Evolutionary conservation across 768 basidiomycete genomes (phyloP).

Genomic region (Lanmaoa pseudosensibilis): DNA sequence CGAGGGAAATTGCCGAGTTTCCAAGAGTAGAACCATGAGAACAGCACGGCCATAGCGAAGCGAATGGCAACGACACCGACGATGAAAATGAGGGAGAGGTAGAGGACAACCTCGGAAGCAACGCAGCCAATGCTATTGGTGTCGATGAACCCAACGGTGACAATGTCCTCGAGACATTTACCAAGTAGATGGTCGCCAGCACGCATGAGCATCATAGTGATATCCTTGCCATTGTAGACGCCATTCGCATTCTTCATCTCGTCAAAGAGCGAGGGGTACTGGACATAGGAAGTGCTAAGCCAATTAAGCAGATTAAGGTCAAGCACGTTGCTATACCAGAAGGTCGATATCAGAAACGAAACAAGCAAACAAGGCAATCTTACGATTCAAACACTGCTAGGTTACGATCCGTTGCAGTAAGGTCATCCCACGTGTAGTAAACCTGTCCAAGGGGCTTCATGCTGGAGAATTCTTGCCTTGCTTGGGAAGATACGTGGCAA

Average conservation of each 20-base stretch:
- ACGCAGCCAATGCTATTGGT: conserved; percentile 94
- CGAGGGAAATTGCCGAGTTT: conserved; percentile 89
- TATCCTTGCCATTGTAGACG: conserved; percentile 78
- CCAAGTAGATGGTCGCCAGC: conserved; percentile 66
- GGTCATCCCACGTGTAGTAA: conserved; percentile 91
- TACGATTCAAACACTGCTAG: conserved; percentile 94
- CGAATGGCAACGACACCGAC: conserved; percentile 94
- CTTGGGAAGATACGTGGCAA: conserved; percentile 67
- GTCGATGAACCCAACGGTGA: conserved; percentile 92
- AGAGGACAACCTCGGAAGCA: conserved; percentile 91
- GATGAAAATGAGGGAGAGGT: conserved; percentile 94
- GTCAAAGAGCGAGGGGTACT: conserved; percentile 82
- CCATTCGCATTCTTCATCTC: conserved; percentile 66
- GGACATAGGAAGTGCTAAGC: conserved; percentile 79
- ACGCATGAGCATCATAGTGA: conserved; percentile 84
- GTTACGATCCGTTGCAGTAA: conserved; percentile 67
- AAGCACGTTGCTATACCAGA: conserved; percentile 66
- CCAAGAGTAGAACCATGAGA: conserved; percentile 98
- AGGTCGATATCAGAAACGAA: conserved; percentile 6
- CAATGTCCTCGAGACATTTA: conserved; percentile 81
- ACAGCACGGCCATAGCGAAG: conserved; percentile 95
- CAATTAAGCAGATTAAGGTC: conserved; percentile 84
- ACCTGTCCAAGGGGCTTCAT: conserved; percentile 75
- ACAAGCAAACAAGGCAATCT: conserved; percentile 35
- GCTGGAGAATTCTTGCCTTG: conserved; percentile 51